Evolutionary conservation across 495 filamentous ascomycete species (phyloP).

Genomic region (Penicillium bialowiezense): DNA sequence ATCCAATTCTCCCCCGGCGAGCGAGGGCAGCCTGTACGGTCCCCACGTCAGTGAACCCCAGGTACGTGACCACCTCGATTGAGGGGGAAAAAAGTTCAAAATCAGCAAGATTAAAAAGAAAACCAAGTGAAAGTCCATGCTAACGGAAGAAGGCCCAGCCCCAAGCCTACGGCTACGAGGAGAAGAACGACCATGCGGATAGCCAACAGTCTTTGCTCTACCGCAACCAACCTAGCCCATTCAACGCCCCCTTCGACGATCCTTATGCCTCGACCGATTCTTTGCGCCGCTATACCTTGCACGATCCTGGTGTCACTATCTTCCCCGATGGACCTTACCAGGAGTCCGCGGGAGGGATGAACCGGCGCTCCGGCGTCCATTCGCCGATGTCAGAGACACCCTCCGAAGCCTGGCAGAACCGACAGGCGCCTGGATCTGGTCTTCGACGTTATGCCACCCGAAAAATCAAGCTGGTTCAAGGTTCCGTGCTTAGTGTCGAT

Average conservation of each 20-base stretch:
- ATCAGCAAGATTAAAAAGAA: no score
- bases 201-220: slow-evolving; percentile 28
- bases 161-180: slow-evolving; percentile 27
- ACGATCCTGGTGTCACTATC: slow-evolving; percentile 31
- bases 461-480: slow-evolving; percentile 94
- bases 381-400: slow-evolving; percentile 36
- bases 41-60: background rate
- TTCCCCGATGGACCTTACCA: slow-evolving; percentile 49
- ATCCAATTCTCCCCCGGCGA: slow-evolving; percentile 22
- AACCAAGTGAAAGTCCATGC: background rate
- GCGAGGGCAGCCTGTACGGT: slow-evolving; percentile 20
- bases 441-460: slow-evolving; percentile 88
- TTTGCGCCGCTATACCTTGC: slow-evolving; percentile 35
- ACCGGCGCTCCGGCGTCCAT: slow-evolving; percentile 19
- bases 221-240: slow-evolving; percentile 53
- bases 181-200: slow-evolving; percentile 26
- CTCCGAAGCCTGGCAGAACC: slow-evolving; percentile 75
- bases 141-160: slow-evolving; percentile 8
- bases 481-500: slow-evolving; percentile 92
- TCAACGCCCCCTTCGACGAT: slow-evolving; percentile 66
- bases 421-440: slow-evolving; percentile 65
- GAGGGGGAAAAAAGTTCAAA: background rate
- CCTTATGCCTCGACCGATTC: slow-evolving; percentile 60
- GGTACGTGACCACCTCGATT: background rate
- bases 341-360: slow-evolving; percentile 49